Evolutionary conservation across 208 protist genomes (phyloP), one percentile per base, ranked within the genome.

Genomic region (Trypanosoma conorhini): DNA sequence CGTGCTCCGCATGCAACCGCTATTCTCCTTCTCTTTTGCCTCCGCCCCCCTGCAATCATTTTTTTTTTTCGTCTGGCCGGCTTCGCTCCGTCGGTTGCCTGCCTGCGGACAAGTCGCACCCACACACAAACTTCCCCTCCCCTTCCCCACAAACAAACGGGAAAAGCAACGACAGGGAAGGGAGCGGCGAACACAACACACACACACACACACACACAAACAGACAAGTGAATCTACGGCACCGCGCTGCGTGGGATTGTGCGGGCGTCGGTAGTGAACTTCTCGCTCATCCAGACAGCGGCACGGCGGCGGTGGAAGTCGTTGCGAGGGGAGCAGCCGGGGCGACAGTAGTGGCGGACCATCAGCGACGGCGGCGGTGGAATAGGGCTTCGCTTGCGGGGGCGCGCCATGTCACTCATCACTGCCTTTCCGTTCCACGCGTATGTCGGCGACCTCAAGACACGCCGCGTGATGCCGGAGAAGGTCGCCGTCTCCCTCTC

Each of bases 391-490:
- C 8, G n/a, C 17, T 52, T 58, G 33, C 40, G 8, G 40, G 7
- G 26, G 0, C 3, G 21, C 9, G n/a, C 13, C 26, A 96, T 96
- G 91, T 96, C 91, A 19, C 86, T 95, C 58, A 95, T 85, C 13
- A 96, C 91, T 3, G 86, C 80, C 13, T 96, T 96, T 67, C 83
- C 83, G 5, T 96, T 96, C 62, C 79, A 87, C 48, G 85, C 91
- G 38, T 96, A 88, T 73, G 80, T 84, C 42, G 85, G 85, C 59
- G 91, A 96, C 57, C 84, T 96, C 24, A 86, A 87, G 74, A 93
- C 85, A 17, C 91, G 91, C 56, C 61, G 62, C n/a, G 68, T 82
- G 71, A 65, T 90, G 68, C 73, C 73, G 38, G 46, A 63, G 17
- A 96, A 96, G 77, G 72, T 59, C 13, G 83, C 79, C 35, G 82